Evolutionary conservation across 371 early-diverging fungal species (phyloP).

Genomic region (Syncephalastrum monosporum): DNA sequence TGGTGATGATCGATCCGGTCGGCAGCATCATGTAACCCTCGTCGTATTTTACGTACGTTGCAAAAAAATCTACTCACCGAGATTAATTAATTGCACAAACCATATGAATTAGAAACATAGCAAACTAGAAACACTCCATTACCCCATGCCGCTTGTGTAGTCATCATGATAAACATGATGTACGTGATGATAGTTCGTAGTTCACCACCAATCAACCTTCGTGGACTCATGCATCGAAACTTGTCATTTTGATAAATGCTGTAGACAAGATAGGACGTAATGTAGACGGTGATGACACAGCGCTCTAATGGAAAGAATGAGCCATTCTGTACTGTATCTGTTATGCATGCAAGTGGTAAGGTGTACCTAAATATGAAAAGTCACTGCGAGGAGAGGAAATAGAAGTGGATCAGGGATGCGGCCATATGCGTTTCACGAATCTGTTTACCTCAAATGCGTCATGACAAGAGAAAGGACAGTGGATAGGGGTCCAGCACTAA

Average conservation of each 20-base stretch:
- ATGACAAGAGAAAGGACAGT: background rate
- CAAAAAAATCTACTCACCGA: constrained; percentile 26
- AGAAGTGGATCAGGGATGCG: background rate
- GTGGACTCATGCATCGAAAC: constrained; percentile 36
- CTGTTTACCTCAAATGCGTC: constrained; percentile 10
- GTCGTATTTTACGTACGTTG: constrained; percentile 49
- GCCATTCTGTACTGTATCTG: too few relatives aligned
- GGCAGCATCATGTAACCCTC: constrained; percentile 35
- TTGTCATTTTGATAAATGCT: constrained; percentile 33
- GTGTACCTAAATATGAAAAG: constrained; percentile 11
- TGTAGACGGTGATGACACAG: constrained; percentile 31
- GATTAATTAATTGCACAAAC: background rate
- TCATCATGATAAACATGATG: constrained; percentile 37
- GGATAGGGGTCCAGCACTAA: too few relatives aligned
- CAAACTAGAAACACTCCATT: background rate
- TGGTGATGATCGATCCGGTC: constrained; percentile 23
- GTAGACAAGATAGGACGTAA: constrained; percentile 24
- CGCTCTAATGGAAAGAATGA: constrained; percentile 23
- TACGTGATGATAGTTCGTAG: constrained; percentile 45
- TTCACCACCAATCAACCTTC: constrained; percentile 36
- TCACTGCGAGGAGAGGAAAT: background rate
- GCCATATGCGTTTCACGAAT: background rate
- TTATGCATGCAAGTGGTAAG: too few relatives aligned
- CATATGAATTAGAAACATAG: background rate
- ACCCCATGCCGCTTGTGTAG: constrained; percentile 44